Evolutionary conservation across 805 yeast species (phyloP), one percentile per base, ranked within the genome.

Genomic region (Metschnikowia bowlesiae): DNA sequence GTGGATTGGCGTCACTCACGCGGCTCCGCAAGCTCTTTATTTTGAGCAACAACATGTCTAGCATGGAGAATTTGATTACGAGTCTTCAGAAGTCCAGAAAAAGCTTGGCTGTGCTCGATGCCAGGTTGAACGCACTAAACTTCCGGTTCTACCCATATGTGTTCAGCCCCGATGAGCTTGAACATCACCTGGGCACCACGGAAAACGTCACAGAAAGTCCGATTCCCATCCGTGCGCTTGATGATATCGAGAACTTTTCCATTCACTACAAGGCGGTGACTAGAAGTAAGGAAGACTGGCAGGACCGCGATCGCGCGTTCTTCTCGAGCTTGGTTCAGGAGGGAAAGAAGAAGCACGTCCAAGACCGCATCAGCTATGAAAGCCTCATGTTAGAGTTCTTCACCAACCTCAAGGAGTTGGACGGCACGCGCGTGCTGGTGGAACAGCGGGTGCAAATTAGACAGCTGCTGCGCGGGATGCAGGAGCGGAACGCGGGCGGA

Each of bases 241-340:
- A 79, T 44, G 84, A 79, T 52, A 76, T 80, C 26, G 82, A 78
- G 54, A 78, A 76, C 26, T 80, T 80, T 50, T 66, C 75, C 1
- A 70, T 73, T 7, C 79, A 75, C 49, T 80, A 76, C 56, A 65
- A 70, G 30, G 68, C 76, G 4, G 61, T 78, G 18, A 68, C 66
- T 49, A 68, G 64, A 44, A 52, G 58, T 26, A 58, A 63, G 47
- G 66, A 63, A 9, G 73, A 66, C 32, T 79, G 82, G 80, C 59
- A 58, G 2, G 63, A 55, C 16, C 66, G 78, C 55, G 76, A 74
- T 54, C 58, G 59, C 4, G 57, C 53, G 45, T 71, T 66, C 52
- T 53, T 66, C 16, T 57, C 59, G 28, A 54, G 58, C 28, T 55
- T 73, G 50, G 48, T 55, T 6, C 46, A 52, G 18, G 61, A 57